Base-by-base conservation (phyloP, 2,329 filamentous ascomycete genomes). In the Ophiocordyceps unilateralis region DNA sequence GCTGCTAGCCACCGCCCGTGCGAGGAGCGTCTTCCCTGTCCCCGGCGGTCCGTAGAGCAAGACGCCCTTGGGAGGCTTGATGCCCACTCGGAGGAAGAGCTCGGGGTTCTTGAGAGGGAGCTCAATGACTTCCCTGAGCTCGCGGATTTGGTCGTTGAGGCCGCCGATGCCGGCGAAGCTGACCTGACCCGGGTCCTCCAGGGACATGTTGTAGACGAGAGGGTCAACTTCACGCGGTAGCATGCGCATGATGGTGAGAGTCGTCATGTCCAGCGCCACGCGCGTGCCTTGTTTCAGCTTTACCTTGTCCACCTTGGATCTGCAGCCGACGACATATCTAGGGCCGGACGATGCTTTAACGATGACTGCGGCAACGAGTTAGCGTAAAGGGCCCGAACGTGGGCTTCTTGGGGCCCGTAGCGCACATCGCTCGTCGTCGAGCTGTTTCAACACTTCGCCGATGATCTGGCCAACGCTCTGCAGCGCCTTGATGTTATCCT, bases 231-330 rank as follows among this genome's bases (percentile, higher is more conserved):
- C 91, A 62, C 91, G 83, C 46, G 91, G 93, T 40, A 98, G 74
- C 91, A 98, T 98, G 57, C 91, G 85, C 91, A 98, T 98, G 65
- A 98, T 98, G 47, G 91, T 98, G 53, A 98, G 82, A 19, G 91
- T 98, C 42, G 91, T 98, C 91, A 98, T 98, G 58, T 98, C 91
- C 46, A 98, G 80, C 28, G 91, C 89, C 44, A 98, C 91, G 57
- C 91, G 85, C 23, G 89, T 95, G 55, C 93, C 93, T 66, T 98
- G 91, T 75, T 96, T 98, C 60, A 98, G 70, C 72, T 95, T 96
- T 48, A 72, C 69, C 69, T 93, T 95, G 70, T 98, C 91, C 57
- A 98, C 91, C 67, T 98, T 98, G 48, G 88, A 95, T 56, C 91
- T 81, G 70, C 91, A 98, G 46, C 91, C 91, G 53, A 98, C 91